Evolutionary conservation across 2,329 filamentous ascomycete genomes (phyloP).

Genomic region (Pseudocercospora crystallina): DNA sequence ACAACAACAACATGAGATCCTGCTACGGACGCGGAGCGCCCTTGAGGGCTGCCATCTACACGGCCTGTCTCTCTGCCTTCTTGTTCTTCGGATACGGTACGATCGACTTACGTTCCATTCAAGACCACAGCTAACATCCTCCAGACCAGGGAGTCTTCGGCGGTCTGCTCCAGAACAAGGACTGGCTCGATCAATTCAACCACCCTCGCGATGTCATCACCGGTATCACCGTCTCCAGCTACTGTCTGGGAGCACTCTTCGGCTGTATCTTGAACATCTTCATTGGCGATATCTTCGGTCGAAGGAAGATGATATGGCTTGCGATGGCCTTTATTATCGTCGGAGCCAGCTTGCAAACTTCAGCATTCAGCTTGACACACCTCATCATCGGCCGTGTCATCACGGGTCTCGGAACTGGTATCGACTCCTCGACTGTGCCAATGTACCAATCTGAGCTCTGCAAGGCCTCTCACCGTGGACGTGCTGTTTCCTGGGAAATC

Average conservation of each 20-base stretch:
- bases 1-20: no score
- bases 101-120: no score
- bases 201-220: constrained; percentile 8
- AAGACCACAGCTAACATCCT: no score
- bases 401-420: constrained; percentile 57
- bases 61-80: no score
- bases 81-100: no score
- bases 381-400: constrained; percentile 55
- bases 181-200: no score
- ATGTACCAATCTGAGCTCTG: constrained; percentile 48
- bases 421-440: constrained; percentile 54
- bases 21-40: no score
- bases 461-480: constrained; percentile 27
- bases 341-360: constrained; percentile 43
- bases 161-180: no score
- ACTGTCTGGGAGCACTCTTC: constrained; percentile 56
- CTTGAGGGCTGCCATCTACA: no score
- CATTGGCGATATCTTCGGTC: constrained; percentile 44
- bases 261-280: constrained; percentile 41
- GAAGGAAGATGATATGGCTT: constrained; percentile 44
- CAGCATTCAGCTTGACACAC: constrained; percentile 41
- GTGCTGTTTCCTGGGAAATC: constrained; percentile 54
- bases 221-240: constrained; percentile 46
- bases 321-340: constrained; percentile 45
- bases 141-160: no score